phyloP scores from a whole-genome alignment of 2,329 filamentous ascomycete species.

The Achaetomium macrosporum region DNA sequence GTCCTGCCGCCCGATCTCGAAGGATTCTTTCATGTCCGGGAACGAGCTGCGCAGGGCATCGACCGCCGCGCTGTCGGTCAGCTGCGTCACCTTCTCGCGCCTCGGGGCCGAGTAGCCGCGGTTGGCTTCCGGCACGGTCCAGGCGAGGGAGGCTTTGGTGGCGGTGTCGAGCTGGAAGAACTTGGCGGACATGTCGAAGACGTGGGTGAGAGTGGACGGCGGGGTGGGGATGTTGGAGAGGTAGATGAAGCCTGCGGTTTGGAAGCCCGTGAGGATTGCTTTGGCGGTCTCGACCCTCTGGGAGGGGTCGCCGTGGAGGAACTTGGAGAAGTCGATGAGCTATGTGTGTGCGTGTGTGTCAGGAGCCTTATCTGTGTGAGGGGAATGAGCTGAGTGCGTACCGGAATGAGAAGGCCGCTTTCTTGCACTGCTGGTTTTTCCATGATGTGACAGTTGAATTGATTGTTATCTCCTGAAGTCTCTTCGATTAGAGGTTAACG shows the following conservation, averaged over 20 bases:
- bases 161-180: conserved; percentile 63
- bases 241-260: conserved; percentile 84
- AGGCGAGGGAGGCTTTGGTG: conserved; percentile 60
- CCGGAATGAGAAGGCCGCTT: conserved; percentile 29
- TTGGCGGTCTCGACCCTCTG: conserved; percentile 61
- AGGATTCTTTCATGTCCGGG: conserved; percentile 61
- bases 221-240: conserved; percentile 73
- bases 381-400: conserved; percentile 6
- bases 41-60: conserved; percentile 49
- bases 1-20: conserved; percentile 58
- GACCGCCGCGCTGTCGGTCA: conserved; percentile 50
- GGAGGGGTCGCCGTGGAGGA: conserved; percentile 56
- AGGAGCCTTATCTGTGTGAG: background rate
- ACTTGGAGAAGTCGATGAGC: conserved; percentile 74
- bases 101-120: conserved; percentile 66
- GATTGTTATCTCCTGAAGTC: background rate
- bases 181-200: conserved; percentile 61
- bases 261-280: conserved; percentile 73
- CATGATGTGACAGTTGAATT: conserved; percentile 21
- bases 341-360: conserved; percentile 31
- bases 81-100: conserved; percentile 62
- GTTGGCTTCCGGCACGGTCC: conserved; percentile 68
- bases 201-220: conserved; percentile 48
- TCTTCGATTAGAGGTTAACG: too few species aligned
- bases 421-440: conserved; percentile 30